Base-by-base conservation (phyloP, 2,329 filamentous ascomycete genomes). In the Ustulina deusta region DNA sequence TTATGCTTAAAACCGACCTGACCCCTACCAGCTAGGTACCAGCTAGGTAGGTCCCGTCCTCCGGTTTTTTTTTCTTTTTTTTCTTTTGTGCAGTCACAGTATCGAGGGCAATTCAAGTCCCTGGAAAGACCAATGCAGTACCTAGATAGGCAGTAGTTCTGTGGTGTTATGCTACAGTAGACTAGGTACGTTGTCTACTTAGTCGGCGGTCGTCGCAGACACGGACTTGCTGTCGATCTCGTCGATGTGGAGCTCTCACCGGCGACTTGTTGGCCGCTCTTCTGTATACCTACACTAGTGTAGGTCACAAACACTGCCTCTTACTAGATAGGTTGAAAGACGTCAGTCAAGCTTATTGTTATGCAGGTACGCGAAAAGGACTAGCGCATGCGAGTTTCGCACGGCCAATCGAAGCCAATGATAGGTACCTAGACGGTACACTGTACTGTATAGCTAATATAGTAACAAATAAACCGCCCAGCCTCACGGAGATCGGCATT, bases 301-400 rank as follows among this genome's bases (percentile, higher is more conserved):
- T 56, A n/a, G n/a, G n/a, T n/a, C n/a, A n/a, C n/a, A n/a, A n/a
- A n/a, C n/a, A n/a, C n/a, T n/a, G n/a, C n/a, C n/a, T n/a, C n/a
- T n/a, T n/a, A n/a, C n/a, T n/a, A n/a, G n/a, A n/a, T n/a, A n/a
- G n/a, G 17, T 20, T 9, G 27, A 13, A 62, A 44, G 46, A 61
- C 29, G 48, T 58, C 57, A 66, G 52, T 42, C 57, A 51, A 49
- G 34, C 60, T 63, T 63, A 56, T 59, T 40, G 34, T 68, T 66
- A 70, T 70, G 69, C 66, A 69, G 63, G 69, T 69, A 69, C 62
- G 54, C 66, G 60, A 49, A 42, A 49, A 63, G n/a, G 38, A 34
- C 44, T 38, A 27, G 51, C 29, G 20, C 46, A 54, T 32, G 25
- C 32, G 38, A 64, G 65, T 25, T 54, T 59, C 54, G 51, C 59